Evolutionary conservation across 129 eudicot genomes (phyloP).

Genomic region (Chrysanthemum seticuspe): DNA sequence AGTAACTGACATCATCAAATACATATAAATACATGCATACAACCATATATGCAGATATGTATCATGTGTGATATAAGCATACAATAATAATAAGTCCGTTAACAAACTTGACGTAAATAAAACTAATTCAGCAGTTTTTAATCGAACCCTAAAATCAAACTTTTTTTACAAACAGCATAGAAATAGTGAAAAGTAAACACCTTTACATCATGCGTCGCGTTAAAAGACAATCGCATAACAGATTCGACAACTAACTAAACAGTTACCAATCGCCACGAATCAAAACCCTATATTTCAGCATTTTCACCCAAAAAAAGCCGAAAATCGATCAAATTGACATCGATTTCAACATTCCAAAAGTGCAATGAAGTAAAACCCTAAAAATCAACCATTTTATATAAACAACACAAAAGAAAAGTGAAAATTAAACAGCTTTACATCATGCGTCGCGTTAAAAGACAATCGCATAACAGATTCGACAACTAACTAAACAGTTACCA

Average conservation of each 20-base stretch:
- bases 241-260: not conserved
- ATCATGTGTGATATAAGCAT: not conserved
- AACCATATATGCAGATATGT: not conserved
- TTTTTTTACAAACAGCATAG: no score
- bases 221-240: not conserved
- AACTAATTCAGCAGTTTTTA: constrained; percentile 13
- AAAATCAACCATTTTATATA: no score
- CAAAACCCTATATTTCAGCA: not conserved
- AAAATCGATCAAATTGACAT: not conserved
- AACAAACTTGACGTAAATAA: constrained; percentile 22
- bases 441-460: not conserved
- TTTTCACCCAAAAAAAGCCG: no score
- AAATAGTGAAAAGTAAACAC: no score
- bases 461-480: constrained; percentile 4
- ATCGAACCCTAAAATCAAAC: constrained; percentile 36
- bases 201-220: constrained; percentile 14
- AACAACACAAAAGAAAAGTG: no score
- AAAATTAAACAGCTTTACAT: not conserved
- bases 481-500: no score
- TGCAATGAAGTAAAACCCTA: no score
- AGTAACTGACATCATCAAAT: no score
- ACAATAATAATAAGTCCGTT: not conserved
- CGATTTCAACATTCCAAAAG: no score
- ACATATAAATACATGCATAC: not conserved
- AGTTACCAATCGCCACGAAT: not conserved